Conservation (phyloP, 768 basidiomycete species). For the Lactifluus volemus region DNA sequence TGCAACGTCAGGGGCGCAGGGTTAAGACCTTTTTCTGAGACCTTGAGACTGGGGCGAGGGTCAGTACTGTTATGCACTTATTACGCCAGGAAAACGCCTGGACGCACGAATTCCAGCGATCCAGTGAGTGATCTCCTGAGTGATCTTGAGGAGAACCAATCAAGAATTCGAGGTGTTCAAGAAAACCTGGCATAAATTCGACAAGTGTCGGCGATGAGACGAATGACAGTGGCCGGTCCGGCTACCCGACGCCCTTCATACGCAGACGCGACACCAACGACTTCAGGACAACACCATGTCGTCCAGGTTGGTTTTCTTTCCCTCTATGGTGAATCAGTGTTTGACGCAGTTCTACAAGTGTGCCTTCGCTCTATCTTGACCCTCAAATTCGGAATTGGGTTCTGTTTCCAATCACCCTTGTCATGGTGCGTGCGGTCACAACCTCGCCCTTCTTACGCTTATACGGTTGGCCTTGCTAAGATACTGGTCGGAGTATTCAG, state of each 20-base stretch:
- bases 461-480: conserved; percentile 31
- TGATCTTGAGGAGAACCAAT: conserved; percentile 9
- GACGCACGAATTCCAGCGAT: conserved; percentile 17
- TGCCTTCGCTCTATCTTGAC: conserved; percentile 65
- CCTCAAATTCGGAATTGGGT: conserved; percentile 95
- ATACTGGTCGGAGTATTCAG: conserved; percentile 88
- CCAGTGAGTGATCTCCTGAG: conserved; percentile 9
- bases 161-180: conserved; percentile 13
- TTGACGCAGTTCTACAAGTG: conserved; percentile 20
- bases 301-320: conserved; percentile 6
- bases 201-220: too few species aligned
- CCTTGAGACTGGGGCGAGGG: neutral
- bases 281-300: conserved; percentile 3
- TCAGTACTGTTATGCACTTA: conserved; percentile 1
- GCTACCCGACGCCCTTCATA: neutral
- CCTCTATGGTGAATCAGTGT: conserved; percentile 19
- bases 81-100: neutral
- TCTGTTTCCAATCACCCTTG: conserved; percentile 91
- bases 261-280: neutral
- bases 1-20: neutral
- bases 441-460: neutral
- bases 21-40: conserved; percentile 7
- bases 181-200: conserved; percentile 12
- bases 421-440: conserved; percentile 59
- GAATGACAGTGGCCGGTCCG: neutral